A percentile compares a stretch with the other conserved stretches of the same genome.
These are phyloP conservation scores for Yamadazyma mexicana DNA, from an alignment of 1,139 yeast genomes.

Conservation along the genomic window DNA sequence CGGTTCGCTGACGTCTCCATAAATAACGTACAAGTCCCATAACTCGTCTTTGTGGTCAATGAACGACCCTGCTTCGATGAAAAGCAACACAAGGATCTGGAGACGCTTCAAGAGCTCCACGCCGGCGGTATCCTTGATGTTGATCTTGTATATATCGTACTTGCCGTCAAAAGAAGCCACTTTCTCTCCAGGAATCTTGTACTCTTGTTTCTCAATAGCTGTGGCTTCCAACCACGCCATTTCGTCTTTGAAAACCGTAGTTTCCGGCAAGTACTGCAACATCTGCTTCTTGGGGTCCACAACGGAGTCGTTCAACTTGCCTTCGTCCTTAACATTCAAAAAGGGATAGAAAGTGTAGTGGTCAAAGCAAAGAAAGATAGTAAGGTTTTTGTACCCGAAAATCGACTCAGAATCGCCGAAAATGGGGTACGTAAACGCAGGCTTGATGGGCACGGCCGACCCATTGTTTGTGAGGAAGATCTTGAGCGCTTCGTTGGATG, in stretches of 20 bases:
- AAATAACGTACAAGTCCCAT: constrained; percentile 66
- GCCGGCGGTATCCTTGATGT: constrained; percentile 40
- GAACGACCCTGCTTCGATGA: constrained; percentile 92
- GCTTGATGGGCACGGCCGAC: constrained; percentile 58
- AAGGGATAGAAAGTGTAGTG: constrained; percentile 48
- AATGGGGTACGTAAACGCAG: constrained; percentile 86
- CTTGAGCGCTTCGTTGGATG: constrained; percentile 64
- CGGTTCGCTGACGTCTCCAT: constrained; percentile 19
- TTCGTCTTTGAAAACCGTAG: constrained; percentile 63
- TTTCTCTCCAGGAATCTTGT: constrained; percentile 49
- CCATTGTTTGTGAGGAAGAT: constrained; percentile 53
- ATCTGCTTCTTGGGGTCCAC: constrained; percentile 55
- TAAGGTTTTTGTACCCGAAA: constrained; percentile 76
- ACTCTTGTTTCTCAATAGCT: constrained; percentile 45
- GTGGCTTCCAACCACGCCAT: constrained; percentile 61
- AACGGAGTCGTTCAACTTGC: constrained; percentile 50
- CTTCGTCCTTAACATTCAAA: constrained; percentile 55
- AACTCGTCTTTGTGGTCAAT: constrained; percentile 73
- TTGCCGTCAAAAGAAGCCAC: constrained; percentile 34
- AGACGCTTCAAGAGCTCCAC: constrained; percentile 64
- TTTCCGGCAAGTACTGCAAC: constrained; percentile 58
- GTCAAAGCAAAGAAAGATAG: constrained; percentile 48
- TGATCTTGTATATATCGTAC: constrained; percentile 38
- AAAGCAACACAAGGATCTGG: constrained; percentile 76
- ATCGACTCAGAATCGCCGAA: constrained; percentile 90